Percentiles rank a stretch among this genome's conserved stretches.
Conservation (phyloP, 768 basidiomycete species). For the Cystofilobasidium macerans region DNA sequence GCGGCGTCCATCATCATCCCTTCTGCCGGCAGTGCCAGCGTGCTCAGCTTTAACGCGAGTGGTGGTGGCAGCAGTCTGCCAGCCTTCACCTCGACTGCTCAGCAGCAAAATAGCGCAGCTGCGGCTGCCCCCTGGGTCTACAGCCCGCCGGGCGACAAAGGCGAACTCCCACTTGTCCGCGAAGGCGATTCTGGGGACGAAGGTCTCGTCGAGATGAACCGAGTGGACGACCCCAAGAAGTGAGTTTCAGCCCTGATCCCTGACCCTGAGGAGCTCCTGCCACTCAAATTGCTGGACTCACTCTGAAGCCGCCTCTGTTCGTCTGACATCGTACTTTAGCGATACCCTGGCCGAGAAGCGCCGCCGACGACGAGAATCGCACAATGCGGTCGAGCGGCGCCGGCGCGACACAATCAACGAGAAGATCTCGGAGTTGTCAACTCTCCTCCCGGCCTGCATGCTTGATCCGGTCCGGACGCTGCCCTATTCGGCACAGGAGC, state of each 20-base stretch:
- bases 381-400: slow-evolving; percentile 83
- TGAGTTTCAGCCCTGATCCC: neutral
- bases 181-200: slow-evolving; percentile 1
- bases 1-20: slow-evolving; percentile 3
- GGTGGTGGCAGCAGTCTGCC: neutral
- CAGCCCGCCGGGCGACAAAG: slow-evolving; percentile 5
- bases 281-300: no score
- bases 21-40: neutral
- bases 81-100: no score
- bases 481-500: neutral
- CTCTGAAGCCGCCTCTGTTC: no score
- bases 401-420: slow-evolving; percentile 90
- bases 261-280: neutral
- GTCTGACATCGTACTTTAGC: no score
- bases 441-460: slow-evolving; percentile 53
- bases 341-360: slow-evolving; percentile 70
- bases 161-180: slow-evolving; percentile 9
- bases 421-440: slow-evolving; percentile 80
- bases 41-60: neutral
- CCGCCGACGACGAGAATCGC: slow-evolving; percentile 65
- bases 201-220: neutral
- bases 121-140: slow-evolving; percentile 5
- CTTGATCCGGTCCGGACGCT: slow-evolving; percentile 12
- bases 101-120: neutral
- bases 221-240: slow-evolving; percentile 9